These are phyloP conservation scores for Didymella pinodella DNA, from an alignment of 2,329 filamentous ascomycete species.

Conservation along the genomic window DNA sequence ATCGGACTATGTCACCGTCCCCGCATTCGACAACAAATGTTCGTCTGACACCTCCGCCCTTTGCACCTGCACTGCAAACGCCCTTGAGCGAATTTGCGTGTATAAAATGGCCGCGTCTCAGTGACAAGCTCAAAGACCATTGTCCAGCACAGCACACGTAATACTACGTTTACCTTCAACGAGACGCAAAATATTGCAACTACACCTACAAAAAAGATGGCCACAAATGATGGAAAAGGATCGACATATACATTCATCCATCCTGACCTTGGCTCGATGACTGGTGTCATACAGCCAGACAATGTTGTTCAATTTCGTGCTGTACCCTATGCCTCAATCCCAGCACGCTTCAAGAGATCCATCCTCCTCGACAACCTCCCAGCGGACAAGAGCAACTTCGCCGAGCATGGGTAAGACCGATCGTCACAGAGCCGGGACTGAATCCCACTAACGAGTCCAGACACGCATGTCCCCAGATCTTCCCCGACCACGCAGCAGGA, in stretches of 20 bases:
- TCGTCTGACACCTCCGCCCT: background rate
- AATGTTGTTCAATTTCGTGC: conserved; percentile 40
- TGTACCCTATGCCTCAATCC: conserved; percentile 33
- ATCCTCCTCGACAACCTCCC: conserved; percentile 19
- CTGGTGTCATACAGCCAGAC: conserved; percentile 27
- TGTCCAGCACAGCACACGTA: background rate
- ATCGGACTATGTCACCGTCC: background rate
- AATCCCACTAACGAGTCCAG: conserved; percentile 9
- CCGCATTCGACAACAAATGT: background rate
- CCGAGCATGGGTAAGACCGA: conserved; percentile 27
- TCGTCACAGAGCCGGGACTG: background rate
- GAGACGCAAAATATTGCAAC: background rate
- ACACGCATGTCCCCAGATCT: conserved; percentile 32
- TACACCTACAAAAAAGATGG: background rate
- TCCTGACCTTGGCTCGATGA: conserved; percentile 28
- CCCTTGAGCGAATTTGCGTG: background rate
- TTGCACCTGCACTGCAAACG: background rate
- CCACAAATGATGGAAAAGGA: too few species aligned
- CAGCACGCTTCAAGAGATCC: conserved; percentile 35
- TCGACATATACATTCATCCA: conserved; percentile 30
- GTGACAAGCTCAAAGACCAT: background rate
- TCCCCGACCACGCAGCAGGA: conserved; percentile 11
- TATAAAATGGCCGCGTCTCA: background rate
- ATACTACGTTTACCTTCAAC: background rate
- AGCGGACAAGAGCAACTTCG: conserved; percentile 21